Percentiles rank a stretch among this genome's conserved stretches.
Conservation (phyloP, 768 basidiomycete species). For the Floccularia luteovirens region DNA sequence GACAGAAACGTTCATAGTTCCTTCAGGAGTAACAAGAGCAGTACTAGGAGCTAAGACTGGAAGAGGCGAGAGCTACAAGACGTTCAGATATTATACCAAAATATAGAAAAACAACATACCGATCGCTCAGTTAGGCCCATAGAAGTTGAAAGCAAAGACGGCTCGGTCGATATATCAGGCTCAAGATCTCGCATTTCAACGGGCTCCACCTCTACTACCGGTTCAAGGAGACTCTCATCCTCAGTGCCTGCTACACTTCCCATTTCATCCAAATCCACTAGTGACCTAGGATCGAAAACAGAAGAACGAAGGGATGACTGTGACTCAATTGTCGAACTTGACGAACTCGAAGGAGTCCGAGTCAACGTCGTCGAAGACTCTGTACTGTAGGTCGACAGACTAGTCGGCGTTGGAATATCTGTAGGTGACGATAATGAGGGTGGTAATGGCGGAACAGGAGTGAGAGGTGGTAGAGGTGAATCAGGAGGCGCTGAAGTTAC, state of each 20-base stretch:
- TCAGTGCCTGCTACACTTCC: no score
- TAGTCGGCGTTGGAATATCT: constrained; percentile 24
- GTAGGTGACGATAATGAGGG: constrained; percentile 20
- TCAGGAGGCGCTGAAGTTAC: constrained; percentile 20
- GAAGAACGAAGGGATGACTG: constrained; percentile 36
- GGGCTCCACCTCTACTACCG: constrained; percentile 8
- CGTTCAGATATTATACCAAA: constrained; percentile 4
- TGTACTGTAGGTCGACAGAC: constrained; percentile 19
- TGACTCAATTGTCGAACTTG: constrained; percentile 29
- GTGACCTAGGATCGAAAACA: constrained; percentile 23
- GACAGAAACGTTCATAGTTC: constrained; percentile 1
- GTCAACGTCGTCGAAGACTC: constrained; percentile 25
- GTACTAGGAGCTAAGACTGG: constrained; percentile 11
- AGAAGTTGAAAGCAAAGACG: constrained; percentile 47
- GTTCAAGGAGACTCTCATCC: no score
- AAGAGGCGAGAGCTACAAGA: constrained; percentile 7
- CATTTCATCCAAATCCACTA: constrained; percentile 20
- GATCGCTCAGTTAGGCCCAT: constrained; percentile 15
- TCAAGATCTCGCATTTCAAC: constrained; percentile 9
- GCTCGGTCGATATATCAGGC: constrained; percentile 41
- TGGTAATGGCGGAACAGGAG: constrained; percentile 28
- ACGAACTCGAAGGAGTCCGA: constrained; percentile 28
- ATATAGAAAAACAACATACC: constrained; percentile 21
- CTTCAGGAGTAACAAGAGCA: constrained; percentile 2
- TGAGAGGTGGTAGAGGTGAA: constrained; percentile 28